Base-by-base conservation (phyloP, 352 stramenopile genomes). In the Globisporangium polare region DNA sequence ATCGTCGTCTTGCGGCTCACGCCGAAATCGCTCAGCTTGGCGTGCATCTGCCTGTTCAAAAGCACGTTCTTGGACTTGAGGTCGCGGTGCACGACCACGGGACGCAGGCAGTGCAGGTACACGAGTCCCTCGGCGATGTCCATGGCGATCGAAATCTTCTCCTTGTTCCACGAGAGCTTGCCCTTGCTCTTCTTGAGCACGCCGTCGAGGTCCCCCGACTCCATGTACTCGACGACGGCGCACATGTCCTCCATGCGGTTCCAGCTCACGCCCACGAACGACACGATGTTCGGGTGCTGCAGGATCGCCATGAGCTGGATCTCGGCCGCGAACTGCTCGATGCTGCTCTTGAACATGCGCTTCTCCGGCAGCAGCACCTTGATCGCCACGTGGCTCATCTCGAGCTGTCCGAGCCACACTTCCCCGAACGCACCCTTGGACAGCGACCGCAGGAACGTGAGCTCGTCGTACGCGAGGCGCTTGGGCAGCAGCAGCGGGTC, bases 61-160 rank as follows among this genome's bases (percentile, higher is more conserved):
- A 95, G 73, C 43, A 95, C 78, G 45, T 96, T 96, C 64, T 91
- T 89, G 42, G 78, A 89, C 69, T 97, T 96, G 64, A 97, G 72
- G 31, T 97, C 87, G 33, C 87, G 82, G 60, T 97, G 89, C 3
- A 97, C 74, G 35, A 97, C 68, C 17, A 83, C 73, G 2, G 87
- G 83, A 2, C 77, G 75, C 58, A 86, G 59, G 39, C 75, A 80
- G 65, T 97, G 89, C 49, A 97, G 64, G 58, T 97, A 97, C 27
- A 90, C 80, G 49, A 97, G 72, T 0, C 86, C 88, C 51, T 92
- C 80, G 0, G 89, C 83, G 8, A 95, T 63, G 57, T 92, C 84
- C 67, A 95, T 92, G 20, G 88, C 81, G 50, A 96, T 91, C 24
- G 68, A 74, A 22, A 94, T 85, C 69, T 92, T 89, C 39, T 92